phyloP scores from a whole-genome alignment of 352 stramenopile genomes.

The Globisporangium apiculatum region DNA sequence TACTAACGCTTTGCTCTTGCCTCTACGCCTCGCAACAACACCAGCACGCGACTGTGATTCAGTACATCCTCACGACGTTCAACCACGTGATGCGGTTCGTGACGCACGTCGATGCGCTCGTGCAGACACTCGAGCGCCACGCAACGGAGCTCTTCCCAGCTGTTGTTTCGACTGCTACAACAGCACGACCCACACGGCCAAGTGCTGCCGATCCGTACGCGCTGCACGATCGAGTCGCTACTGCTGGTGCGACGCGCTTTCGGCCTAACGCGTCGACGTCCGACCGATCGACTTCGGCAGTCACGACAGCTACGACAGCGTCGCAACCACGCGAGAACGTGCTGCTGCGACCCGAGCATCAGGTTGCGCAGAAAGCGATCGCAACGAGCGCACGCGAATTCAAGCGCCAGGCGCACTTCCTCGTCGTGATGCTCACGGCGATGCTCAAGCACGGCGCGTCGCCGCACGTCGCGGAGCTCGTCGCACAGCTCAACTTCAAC shows the following conservation, averaged over 20 bases:
- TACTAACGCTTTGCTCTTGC: too few relatives aligned
- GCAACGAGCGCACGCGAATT: conserved; percentile 39
- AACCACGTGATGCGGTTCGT: conserved; percentile 69
- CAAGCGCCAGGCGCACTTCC: conserved; percentile 53
- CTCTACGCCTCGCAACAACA: background rate
- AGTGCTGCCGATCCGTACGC: too few relatives aligned
- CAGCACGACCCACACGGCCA: background rate
- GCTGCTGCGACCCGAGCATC: conserved; percentile 7
- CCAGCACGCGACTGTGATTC: conserved; percentile 52
- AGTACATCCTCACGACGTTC: conserved; percentile 66
- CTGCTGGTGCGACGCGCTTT: background rate
- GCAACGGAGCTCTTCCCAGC: background rate
- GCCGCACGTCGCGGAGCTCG: conserved; percentile 55
- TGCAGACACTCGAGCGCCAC: conserved; percentile 41
- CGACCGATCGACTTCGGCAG: background rate
- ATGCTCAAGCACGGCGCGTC: conserved; percentile 71
- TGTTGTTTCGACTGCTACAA: background rate
- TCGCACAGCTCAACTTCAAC: conserved; percentile 77
- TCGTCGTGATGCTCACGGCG: conserved; percentile 63
- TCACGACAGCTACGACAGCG: background rate
- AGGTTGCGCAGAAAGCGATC: conserved; percentile 26
- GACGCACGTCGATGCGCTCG: conserved; percentile 39
- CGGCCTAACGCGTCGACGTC: too few relatives aligned
- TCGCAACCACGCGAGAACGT: background rate
- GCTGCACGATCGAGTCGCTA: background rate